Conservation (phyloP, 2,329 filamentous ascomycete genomes). For the Chaetomiaceae sp. region DNA sequence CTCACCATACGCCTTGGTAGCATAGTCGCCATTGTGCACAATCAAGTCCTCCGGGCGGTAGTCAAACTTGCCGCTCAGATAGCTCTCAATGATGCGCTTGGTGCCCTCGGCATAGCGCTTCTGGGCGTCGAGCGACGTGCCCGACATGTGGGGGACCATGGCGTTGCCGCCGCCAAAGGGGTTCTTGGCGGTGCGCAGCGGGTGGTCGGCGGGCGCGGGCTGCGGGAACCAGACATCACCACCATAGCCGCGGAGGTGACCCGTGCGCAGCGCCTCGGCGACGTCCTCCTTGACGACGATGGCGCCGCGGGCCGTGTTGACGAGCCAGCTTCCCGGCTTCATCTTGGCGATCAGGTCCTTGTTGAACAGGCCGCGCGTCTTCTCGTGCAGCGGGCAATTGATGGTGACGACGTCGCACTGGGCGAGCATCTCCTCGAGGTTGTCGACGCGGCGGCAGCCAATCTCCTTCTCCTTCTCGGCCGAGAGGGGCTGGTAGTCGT, state of each 20-base stretch:
- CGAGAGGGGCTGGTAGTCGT: constrained; percentile 93
- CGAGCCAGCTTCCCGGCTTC: constrained; percentile 95
- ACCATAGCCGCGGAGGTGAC: constrained; percentile 85
- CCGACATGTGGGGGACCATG: constrained; percentile 98
- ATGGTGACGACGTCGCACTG: constrained; percentile 98
- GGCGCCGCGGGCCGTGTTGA: constrained; percentile 98
- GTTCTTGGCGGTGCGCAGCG: constrained; percentile 87
- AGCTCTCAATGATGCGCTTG: constrained; percentile 87
- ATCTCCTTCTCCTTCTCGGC: constrained; percentile 91
- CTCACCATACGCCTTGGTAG: constrained; percentile 89
- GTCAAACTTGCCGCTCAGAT: constrained; percentile 82
- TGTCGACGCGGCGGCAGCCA: constrained; percentile 83
- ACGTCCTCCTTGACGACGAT: constrained; percentile 99
- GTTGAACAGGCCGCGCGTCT: constrained; percentile 95
- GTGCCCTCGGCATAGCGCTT: constrained; percentile 82
- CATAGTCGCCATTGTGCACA: constrained; percentile 84
- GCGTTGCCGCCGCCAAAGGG: constrained; percentile 96
- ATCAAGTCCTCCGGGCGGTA: constrained; percentile 91
- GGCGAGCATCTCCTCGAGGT: constrained; percentile 85
- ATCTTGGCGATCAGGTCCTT: constrained; percentile 98
- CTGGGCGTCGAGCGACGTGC: constrained; percentile 97
- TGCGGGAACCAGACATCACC: constrained; percentile 97
- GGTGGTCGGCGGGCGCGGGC: constrained; percentile 89
- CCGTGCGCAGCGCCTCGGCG: constrained; percentile 83
- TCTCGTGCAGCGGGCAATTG: constrained; percentile 99